A percentile compares a stretch with the other conserved stretches of the same genome.
Evolutionary conservation across 2,329 filamentous ascomycete genomes (phyloP).

Genomic region (Paecilomyces variotii): DNA sequence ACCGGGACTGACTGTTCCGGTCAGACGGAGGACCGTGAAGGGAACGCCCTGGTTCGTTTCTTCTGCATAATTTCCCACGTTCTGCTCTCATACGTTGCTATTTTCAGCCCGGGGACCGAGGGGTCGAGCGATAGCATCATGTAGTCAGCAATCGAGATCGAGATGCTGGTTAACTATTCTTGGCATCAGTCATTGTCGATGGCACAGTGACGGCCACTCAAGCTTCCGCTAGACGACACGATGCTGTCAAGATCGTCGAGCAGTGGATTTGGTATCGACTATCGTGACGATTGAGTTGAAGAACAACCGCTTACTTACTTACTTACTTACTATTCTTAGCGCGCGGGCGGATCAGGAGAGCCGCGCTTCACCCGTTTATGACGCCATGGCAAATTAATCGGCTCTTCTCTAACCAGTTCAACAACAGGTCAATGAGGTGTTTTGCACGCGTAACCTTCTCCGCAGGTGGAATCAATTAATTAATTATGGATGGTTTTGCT

Average conservation of each 20-base stretch:
- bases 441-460: background rate
- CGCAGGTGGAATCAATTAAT: background rate
- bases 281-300: background rate
- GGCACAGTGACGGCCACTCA: background rate
- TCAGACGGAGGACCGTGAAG: background rate
- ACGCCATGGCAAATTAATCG: background rate
- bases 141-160: background rate
- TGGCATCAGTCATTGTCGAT: background rate
- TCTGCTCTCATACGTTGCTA: background rate
- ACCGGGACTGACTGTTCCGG: background rate
- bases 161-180: background rate
- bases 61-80: background rate
- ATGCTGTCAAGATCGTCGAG: background rate
- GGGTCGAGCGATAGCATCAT: background rate
- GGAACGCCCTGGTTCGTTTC: background rate
- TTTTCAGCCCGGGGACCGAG: background rate
- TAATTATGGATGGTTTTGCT: background rate
- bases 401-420: background rate
- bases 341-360: background rate
- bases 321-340: background rate
- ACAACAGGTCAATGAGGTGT: background rate
- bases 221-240: background rate
- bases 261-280: background rate
- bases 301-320: background rate
- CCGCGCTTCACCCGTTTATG: background rate